Evolutionary conservation across 179 eudicot genomes (phyloP).

Genomic region (Kewa caespitosa): DNA sequence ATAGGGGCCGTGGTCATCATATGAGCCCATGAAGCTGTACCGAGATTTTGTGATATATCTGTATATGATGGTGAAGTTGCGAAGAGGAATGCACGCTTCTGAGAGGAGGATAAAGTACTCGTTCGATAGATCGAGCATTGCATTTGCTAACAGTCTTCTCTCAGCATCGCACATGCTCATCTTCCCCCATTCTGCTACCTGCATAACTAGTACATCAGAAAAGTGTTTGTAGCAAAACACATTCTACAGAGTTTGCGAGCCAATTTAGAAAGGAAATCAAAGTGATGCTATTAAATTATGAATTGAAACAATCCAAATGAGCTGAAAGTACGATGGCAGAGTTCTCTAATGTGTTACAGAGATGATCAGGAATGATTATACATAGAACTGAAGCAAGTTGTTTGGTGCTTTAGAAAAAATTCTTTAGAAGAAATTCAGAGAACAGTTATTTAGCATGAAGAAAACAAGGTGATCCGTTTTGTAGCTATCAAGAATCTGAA

Average conservation of each 20-base stretch:
- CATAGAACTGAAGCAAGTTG: background rate
- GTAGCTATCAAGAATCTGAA: too few relatives aligned
- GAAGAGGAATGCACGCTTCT: slow-evolving; percentile 52
- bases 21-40: slow-evolving; percentile 47
- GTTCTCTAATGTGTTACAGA: background rate
- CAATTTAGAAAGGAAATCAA: background rate
- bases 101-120: slow-evolving; percentile 47
- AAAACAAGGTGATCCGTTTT: too few relatives aligned
- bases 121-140: slow-evolving; percentile 44
- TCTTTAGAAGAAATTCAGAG: too few relatives aligned
- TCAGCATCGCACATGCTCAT: slow-evolving; percentile 58
- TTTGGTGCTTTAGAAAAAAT: too few relatives aligned
- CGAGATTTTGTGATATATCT: slow-evolving; percentile 39
- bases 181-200: slow-evolving; percentile 46
- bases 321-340: background rate
- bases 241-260: background rate
- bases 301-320: background rate
- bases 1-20: slow-evolving; percentile 43
- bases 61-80: slow-evolving; percentile 41
- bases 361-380: background rate
- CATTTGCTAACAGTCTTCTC: slow-evolving; percentile 49
- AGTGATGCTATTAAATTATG: too few relatives aligned
- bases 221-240: background rate
- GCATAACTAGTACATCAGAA: background rate
- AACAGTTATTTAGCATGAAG: too few relatives aligned